These are phyloP conservation scores for Acacia confusa DNA, from an alignment of 306 rosid species.

Conservation along the genomic window DNA sequence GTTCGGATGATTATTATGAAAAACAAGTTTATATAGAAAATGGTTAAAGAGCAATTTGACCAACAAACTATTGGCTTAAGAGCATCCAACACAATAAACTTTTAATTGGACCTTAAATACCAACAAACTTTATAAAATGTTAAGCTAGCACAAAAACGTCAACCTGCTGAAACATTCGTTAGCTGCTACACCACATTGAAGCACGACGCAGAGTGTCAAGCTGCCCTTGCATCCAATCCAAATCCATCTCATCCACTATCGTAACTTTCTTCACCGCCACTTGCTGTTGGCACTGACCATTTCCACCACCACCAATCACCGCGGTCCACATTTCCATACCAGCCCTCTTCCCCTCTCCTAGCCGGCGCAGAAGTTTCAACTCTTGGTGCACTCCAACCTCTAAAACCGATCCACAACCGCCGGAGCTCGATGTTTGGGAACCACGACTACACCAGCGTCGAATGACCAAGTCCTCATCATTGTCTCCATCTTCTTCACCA, in stretches of 20 bases:
- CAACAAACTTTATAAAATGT: too few species aligned
- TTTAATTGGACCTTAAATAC: too few species aligned
- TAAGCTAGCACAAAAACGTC: too few species aligned
- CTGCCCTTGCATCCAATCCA: slow-evolving; percentile 83
- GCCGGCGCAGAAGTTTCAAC: slow-evolving; percentile 64
- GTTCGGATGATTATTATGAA: too few species aligned
- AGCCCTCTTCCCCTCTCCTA: slow-evolving; percentile 75
- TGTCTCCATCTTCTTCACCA: slow-evolving; percentile 34
- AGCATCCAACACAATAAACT: too few species aligned
- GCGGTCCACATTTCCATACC: slow-evolving; percentile 93
- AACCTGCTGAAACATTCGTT: too few species aligned
- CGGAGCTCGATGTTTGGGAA: slow-evolving; percentile 66
- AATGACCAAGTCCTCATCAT: slow-evolving; percentile 40
- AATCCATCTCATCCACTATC: slow-evolving; percentile 60
- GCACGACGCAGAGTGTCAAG: slow-evolving; percentile 82
- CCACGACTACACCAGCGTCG: slow-evolving; percentile 59
- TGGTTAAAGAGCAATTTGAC: too few species aligned
- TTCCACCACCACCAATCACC: slow-evolving; percentile 51
- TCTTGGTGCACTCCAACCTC: slow-evolving; percentile 85
- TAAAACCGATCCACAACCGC: slow-evolving; percentile 87
- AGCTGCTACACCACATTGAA: slow-evolving; percentile 99
- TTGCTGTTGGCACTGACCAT: slow-evolving; percentile 66
- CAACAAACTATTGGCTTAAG: too few species aligned
- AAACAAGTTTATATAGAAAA: too few species aligned
- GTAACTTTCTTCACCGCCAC: slow-evolving; percentile 84